These are phyloP conservation scores for Fallopia convolvulus DNA, from an alignment of 148 eudicot genomes.

Conservation along the genomic window DNA sequence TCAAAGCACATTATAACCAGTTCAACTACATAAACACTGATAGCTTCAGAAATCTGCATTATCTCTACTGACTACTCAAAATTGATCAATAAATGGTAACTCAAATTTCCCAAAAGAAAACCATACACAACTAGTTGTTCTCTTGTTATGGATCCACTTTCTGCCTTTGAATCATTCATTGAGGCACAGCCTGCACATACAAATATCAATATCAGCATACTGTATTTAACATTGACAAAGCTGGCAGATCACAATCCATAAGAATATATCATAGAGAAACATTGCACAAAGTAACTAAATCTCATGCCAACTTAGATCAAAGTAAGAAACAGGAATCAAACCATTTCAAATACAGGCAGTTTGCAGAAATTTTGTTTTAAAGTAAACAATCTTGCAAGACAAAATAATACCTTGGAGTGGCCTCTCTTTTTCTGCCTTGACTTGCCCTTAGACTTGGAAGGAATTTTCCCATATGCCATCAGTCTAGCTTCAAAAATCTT, in stretches of 20 bases:
- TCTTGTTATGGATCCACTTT: background rate
- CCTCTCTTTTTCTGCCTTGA: slow-evolving; percentile 9
- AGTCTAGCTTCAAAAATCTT: slow-evolving; percentile 38
- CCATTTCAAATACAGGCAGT: background rate
- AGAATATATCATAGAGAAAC: background rate
- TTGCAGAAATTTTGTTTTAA: background rate
- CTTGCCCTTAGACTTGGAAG: slow-evolving; percentile 44
- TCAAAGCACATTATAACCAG: background rate
- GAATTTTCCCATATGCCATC: slow-evolving; percentile 49
- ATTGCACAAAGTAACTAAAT: background rate
- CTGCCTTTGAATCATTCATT: slow-evolving; percentile 1
- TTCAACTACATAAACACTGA: background rate
- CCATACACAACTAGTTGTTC: background rate
- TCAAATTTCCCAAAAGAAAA: background rate
- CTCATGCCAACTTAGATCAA: background rate
- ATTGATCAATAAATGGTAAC: background rate
- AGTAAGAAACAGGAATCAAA: background rate
- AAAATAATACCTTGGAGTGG: background rate
- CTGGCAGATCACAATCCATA: background rate
- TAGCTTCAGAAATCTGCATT: background rate
- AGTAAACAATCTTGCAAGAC: background rate
- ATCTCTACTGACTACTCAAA: background rate
- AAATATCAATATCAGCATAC: background rate
- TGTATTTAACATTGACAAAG: background rate
- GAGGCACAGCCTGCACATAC: slow-evolving; percentile 3